Evolutionary conservation across 73 alveolate genomes (phyloP), one percentile per base, ranked within the genome.

Genomic region (Paramecium caudatum): DNA sequence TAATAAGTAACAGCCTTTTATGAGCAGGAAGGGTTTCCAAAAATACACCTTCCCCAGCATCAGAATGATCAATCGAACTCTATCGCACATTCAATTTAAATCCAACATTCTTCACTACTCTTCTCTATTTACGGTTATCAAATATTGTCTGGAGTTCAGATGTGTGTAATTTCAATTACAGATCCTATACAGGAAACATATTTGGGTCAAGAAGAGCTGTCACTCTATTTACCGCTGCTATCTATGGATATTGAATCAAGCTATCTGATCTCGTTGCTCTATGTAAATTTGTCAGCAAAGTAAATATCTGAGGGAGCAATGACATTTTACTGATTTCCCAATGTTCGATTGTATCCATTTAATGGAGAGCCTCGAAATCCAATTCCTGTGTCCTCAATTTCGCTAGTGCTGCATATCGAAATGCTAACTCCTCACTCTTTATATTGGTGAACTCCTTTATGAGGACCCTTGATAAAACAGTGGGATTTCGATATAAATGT

Each of bases 401-500:
- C 6, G 62, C 23, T 74, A 41, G 21, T 41, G 88, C 69, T 4
- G 88, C 69, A 41, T 41, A 74, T 74, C 47, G 15, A 47, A 37
- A 74, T 3, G 55, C 70, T 27, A 27, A 16, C 10, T 74, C 88
- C 43, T 74, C 69, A 13, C 45, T 27, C 19, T 45, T 74, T 1
- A 23, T 13, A 15, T 41, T 74, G 15, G 68, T 39, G 46, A 21
- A 19, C 46, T 41, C 69, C 43, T 74, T 74, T 16, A 74, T 37
- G 8, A 74, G 65, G 10, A 41, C 21, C 15, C 33, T 74, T 5
- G 62, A 45, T 27, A 45, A 10, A 6, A 74, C 9, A 23, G 43
- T 74, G n/a, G 62, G 69, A 74, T 23, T 70, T 74, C 68, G 23
- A 74, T 74, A 74, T 27, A 74, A 37, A 74, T 74, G 70, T 74